These are phyloP conservation scores for Phlyctochytrium arcticum DNA, from an alignment of 192 early-diverging fungal genomes.

Conservation along the genomic window DNA sequence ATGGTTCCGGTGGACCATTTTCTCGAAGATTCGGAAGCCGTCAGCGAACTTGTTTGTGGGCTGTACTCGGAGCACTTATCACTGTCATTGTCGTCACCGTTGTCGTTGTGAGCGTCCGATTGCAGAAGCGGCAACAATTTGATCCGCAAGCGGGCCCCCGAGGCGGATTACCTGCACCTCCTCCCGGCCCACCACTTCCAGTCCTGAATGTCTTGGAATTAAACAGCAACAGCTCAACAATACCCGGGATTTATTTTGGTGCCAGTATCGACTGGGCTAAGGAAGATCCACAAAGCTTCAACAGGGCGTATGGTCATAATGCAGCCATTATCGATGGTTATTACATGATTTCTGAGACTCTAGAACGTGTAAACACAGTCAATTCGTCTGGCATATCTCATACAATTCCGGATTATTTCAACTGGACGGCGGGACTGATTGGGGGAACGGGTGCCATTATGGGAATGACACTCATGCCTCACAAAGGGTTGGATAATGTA, in stretches of 20 bases:
- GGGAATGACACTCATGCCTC: constrained; percentile 33
- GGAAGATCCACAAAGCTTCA: constrained; percentile 30
- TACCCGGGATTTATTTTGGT: constrained; percentile 23
- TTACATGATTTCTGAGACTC: constrained; percentile 11
- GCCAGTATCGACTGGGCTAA: constrained; percentile 33
- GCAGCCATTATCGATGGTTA: constrained; percentile 27
- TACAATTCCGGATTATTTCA: constrained; percentile 15
- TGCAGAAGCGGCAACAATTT: not conserved
- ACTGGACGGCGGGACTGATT: constrained; percentile 26
- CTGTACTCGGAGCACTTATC: not conserved
- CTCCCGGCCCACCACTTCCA: constrained; percentile 27
- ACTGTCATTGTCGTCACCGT: not conserved
- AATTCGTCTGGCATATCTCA: constrained; percentile 21
- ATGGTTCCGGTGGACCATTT: no score
- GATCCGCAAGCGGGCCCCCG: constrained; percentile 19
- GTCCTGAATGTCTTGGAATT: constrained; percentile 16
- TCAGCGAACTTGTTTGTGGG: not conserved
- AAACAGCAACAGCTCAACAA: not conserved
- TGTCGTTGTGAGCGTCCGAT: not conserved
- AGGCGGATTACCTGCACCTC: constrained; percentile 14
- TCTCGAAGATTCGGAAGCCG: not conserved
- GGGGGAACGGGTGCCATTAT: constrained; percentile 29
- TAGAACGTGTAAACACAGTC: constrained; percentile 11
- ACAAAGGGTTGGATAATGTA: constrained; percentile 18
- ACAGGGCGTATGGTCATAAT: constrained; percentile 8